Base-by-base conservation (phyloP, 2,329 filamentous ascomycete species). In the Ascocoryne sarcoides region DNA sequence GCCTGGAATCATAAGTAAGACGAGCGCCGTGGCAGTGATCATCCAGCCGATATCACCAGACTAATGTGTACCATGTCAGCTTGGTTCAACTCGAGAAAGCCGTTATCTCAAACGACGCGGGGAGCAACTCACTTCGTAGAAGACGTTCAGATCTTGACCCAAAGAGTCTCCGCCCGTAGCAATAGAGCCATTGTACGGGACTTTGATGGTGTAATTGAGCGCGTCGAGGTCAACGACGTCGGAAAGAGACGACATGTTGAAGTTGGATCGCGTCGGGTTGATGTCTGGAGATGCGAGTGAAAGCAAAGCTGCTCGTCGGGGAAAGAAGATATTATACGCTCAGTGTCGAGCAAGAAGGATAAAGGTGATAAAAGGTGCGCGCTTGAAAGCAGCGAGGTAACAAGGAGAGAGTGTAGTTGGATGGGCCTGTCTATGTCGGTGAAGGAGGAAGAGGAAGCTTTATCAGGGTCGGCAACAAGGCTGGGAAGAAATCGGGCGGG, bases 1-100 rank as follows among this genome's bases (percentile, higher is more conserved):
- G 52, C 88, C 88, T 2, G 88, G 88, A 65, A 94, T 87, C 88
- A 94, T 94, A 53, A 95, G 76, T 53, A 93, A 67, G 38, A 94
- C 87, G 39, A 95, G 72, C 5, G 85, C 87, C 2, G 86, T 88
- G 19, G 84, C 72, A 15, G 77, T 82, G 52, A 94, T 77, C 65
- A 93, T 79, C 83, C 84, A 94, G 41, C 79, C 82, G 49, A 93
- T 83, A 66, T 94, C 85, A 58, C 87, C 87, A 44, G 80, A 70
- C 82, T 87, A 45, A 7, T 7, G 7, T 26, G 23, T 12, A 12
- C 23, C 23, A 26, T 26, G 12, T 26, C 23, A 26, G 23, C 12
- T 12, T 12, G 7, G 23, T 12, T 26, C 23, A 26, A 26, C 23
- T 26, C 23, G 7, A 26, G 17, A 32, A 44, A 18, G 8, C 12